Evolutionary conservation across 176 grass and related monocot species (phyloP).

Genomic region (bread wheat (Triticum aestivum)): DNA sequence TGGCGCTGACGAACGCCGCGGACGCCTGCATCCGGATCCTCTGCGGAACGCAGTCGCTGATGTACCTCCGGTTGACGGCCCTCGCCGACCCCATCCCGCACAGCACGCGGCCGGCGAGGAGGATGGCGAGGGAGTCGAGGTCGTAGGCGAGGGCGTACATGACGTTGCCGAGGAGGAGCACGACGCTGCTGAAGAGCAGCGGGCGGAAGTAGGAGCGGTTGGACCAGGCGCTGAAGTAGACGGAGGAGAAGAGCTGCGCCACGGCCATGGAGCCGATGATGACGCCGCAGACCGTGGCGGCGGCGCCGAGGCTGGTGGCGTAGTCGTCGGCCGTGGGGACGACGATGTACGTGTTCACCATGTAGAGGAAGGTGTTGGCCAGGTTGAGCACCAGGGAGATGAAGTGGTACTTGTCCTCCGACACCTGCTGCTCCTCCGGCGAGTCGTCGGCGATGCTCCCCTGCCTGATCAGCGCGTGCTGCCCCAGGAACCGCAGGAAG

Average conservation of each 20-base stretch:
- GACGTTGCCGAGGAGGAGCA: not conserved
- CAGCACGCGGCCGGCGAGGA: not conserved
- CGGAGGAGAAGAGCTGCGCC: not conserved
- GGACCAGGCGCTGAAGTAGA: slow-evolving; percentile 22
- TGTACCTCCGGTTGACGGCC: slow-evolving; percentile 9
- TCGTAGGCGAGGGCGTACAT: slow-evolving; percentile 16
- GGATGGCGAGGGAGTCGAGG: not conserved
- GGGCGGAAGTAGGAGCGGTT: slow-evolving; percentile 13
- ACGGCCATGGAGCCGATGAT: slow-evolving; percentile 20
- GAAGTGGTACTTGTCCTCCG: slow-evolving; percentile 2
- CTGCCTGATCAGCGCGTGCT: slow-evolving; percentile 5
- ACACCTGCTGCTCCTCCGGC: not conserved
- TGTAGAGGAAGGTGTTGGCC: slow-evolving; percentile 21
- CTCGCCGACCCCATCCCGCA: slow-evolving; percentile 9
- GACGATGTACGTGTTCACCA: slow-evolving; percentile 21
- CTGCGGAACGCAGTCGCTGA: slow-evolving; percentile 1
- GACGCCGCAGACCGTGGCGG: slow-evolving; percentile 11
- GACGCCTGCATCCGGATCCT: slow-evolving; percentile 16
- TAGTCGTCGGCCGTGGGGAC: slow-evolving; percentile 14
- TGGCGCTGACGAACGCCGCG: slow-evolving; percentile 12
- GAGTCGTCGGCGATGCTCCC: not conserved
- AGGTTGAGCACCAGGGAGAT: slow-evolving; percentile 14
- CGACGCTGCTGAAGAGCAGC: slow-evolving; percentile 3
- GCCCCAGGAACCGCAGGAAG: not conserved
- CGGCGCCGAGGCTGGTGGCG: slow-evolving; percentile 13